These are phyloP conservation scores for Cyanidioschyzon merolae DNA, from an alignment of 23 red algal species.

Conservation along the genomic window DNA sequence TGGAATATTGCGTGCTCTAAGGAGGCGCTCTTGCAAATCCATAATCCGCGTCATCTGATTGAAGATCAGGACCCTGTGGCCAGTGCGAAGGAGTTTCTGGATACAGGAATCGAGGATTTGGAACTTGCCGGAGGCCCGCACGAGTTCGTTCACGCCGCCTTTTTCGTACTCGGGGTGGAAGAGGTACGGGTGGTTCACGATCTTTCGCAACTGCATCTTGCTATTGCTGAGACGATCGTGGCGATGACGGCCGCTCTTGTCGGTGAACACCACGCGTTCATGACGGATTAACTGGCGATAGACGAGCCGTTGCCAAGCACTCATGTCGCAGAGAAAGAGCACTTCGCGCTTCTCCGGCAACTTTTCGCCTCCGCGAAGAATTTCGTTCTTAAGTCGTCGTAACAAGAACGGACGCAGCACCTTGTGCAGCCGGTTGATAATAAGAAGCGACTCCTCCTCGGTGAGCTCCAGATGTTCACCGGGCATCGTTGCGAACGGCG, in stretches of 20 bases:
- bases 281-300: conserved; percentile 73
- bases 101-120: conserved; percentile 61
- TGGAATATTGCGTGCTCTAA: conserved; percentile 38
- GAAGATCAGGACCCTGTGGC: conserved; percentile 80
- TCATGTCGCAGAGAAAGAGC: conserved; percentile 81
- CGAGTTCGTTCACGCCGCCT: conserved; percentile 29
- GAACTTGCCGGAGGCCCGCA: conserved; percentile 91
- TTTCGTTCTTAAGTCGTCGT: conserved; percentile 74
- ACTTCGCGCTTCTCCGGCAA: conserved; percentile 84
- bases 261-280: conserved; percentile 77
- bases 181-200: conserved; percentile 95
- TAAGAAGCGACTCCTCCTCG: conserved; percentile 73
- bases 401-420: conserved; percentile 91
- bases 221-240: conserved; percentile 84
- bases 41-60: conserved; percentile 90
- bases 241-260: conserved; percentile 56
- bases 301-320: conserved; percentile 77
- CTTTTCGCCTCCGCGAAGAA: conserved; percentile 83
- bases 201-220: conserved; percentile 92
- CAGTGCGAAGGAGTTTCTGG: conserved; percentile 53
- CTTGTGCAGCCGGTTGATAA: conserved; percentile 92
- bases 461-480: conserved; percentile 61
- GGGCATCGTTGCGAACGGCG: conserved; percentile 64
- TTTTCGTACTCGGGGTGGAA: conserved; percentile 67
- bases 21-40: conserved; percentile 71